A percentile compares a stretch with the other conserved stretches of the same genome.
These are phyloP conservation scores for Plasmopara halstedii DNA, from an alignment of 352 stramenopile genomes.

Conservation along the genomic window DNA sequence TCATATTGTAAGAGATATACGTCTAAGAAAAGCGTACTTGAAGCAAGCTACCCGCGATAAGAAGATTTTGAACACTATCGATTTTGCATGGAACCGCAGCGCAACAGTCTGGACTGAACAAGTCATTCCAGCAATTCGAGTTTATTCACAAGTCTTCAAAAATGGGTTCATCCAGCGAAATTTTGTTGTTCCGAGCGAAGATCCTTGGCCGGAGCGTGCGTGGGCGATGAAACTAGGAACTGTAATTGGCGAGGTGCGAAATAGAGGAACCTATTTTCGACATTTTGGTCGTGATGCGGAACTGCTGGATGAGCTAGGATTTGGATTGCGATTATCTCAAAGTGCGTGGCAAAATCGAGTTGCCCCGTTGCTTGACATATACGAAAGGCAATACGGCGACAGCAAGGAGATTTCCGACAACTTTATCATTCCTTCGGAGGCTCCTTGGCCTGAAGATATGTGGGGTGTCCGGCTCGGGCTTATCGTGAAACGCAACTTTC, in stretches of 20 bases:
- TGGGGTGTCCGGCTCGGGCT: background rate
- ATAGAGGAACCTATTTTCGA: background rate
- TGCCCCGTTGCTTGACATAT: background rate
- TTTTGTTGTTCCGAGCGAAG: background rate
- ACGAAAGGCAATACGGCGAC: background rate
- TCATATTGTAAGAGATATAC: background rate
- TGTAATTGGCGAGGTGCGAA: background rate
- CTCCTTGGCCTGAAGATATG: background rate
- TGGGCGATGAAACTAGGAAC: background rate
- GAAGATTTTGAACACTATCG: background rate
- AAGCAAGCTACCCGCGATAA: conserved; percentile 1
- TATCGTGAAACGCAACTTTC: background rate
- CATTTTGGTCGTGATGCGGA: background rate
- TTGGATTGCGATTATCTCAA: background rate
- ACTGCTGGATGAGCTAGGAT: background rate
- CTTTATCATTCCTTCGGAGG: background rate
- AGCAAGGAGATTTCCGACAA: background rate
- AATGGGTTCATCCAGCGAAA: background rate
- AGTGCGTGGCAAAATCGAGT: background rate
- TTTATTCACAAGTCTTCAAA: background rate
- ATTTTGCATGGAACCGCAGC: background rate
- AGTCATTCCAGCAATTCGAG: background rate
- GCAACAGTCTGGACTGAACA: background rate
- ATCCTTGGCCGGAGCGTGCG: background rate
- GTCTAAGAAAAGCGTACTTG: background rate